Evolutionary conservation across 2,329 filamentous ascomycete genomes (phyloP).

Genomic region (Talaromyces sp.): DNA sequence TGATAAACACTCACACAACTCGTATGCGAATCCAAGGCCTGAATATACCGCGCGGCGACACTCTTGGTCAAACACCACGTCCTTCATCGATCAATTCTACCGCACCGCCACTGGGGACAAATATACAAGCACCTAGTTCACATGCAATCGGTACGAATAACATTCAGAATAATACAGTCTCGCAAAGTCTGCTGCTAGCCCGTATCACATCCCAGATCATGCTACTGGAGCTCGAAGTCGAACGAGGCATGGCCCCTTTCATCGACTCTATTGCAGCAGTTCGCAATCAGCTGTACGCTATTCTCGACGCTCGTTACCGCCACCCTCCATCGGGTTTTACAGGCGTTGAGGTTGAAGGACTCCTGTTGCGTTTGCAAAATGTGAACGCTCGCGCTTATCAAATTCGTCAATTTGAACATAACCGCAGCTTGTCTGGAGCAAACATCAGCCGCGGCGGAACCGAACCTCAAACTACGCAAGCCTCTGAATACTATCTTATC

Average conservation of each 20-base stretch:
- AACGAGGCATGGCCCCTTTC: slow-evolving; percentile 24
- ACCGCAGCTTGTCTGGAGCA: not conserved
- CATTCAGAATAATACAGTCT: not conserved
- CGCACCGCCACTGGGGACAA: not conserved
- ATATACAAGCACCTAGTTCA: not conserved
- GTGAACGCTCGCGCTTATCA: slow-evolving; percentile 29
- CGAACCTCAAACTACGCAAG: not conserved
- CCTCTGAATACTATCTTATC: slow-evolving; percentile 34
- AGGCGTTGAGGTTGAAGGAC: slow-evolving; percentile 23
- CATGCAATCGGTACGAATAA: not conserved
- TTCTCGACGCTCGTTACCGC: slow-evolving; percentile 30
- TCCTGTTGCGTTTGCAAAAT: slow-evolving; percentile 28
- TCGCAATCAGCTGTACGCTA: slow-evolving; percentile 27
- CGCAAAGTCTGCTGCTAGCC: slow-evolving; percentile 8
- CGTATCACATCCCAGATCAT: slow-evolving; percentile 17
- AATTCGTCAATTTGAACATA: slow-evolving; percentile 20
- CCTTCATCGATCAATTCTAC: not conserved
- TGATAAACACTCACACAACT: slow-evolving; percentile 2
- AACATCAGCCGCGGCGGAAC: not conserved
- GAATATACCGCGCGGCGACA: not conserved
- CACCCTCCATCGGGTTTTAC: slow-evolving; percentile 20
- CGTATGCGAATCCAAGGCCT: slow-evolving; percentile 1
- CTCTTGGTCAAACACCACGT: not conserved
- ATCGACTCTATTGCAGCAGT: slow-evolving; percentile 28
- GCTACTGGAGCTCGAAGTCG: slow-evolving; percentile 26